Base-by-base conservation (phyloP, 1,284 basidiomycete species). In the Ustilago cynodontis region DNA sequence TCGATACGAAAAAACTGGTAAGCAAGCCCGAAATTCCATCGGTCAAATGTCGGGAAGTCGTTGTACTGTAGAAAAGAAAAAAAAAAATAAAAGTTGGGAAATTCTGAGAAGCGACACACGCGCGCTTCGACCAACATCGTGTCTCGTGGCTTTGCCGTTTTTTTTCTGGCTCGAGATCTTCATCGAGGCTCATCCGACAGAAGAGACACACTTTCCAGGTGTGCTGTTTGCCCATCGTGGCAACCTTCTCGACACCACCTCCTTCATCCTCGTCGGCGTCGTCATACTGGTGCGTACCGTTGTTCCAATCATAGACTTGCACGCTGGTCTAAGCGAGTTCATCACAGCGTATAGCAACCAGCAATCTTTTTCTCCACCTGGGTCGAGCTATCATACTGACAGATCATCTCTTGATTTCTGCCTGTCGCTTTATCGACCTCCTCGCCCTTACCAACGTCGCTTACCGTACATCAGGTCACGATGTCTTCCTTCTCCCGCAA, bases 401-500 rank as follows among this genome's bases (percentile, higher is more conserved):
- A 20, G n/a, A 43, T 43, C 41, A 8, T 20, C 20, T 43, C 41
- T 20, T 43, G 6, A 20, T 20, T 7, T 6, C 7, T 9, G 14
- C n/a, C 20, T 43, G 8, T 20, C 37, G 37, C 37, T 41, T 14
- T 20, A 47, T 47, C 54, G 28, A 28, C 54, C 16, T 33, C 31
- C 31, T 33, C 31, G 18, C n/a, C 22, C 13, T 4, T 35, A 43
- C 24, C 24, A n/a, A 56, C 24, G n/a, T 26, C 2, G 24, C 54
- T 56, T 24, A 5, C 37, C 28, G 1, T 24, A 20, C 8, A 51
- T 31, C 43, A 59, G 60, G 57, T 61, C 58, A 61, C 68, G 68
- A 76, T 76, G 73, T 59, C 68, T 59, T 71, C 68, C 53, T 55
- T 76, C 56, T 66, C 72, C 35, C 67, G 72, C 56, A 75, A 71